phyloP scores from a whole-genome alignment of 2,329 filamentous ascomycete genomes.

The Trichoderma polysporum region DNA sequence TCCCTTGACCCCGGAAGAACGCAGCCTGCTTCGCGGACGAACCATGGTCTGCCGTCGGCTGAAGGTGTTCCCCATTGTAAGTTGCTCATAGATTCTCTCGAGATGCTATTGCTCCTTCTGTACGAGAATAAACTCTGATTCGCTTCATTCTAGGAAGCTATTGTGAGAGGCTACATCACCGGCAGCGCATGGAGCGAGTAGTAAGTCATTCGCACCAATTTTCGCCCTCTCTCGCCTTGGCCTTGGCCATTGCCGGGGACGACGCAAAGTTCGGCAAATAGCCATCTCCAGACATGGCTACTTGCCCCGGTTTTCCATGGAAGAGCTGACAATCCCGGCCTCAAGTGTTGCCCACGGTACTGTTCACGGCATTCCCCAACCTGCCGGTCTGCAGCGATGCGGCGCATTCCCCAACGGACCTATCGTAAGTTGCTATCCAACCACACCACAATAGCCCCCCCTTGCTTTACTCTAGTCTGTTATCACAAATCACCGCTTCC shows the following conservation, averaged over 20 bases:
- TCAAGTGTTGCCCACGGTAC: conserved; percentile 51
- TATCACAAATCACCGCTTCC: neutral
- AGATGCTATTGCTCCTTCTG: neutral
- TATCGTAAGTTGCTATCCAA: neutral
- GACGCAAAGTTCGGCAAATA: neutral
- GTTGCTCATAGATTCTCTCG: conserved; percentile 34
- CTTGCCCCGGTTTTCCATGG: neutral
- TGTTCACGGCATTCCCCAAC: conserved; percentile 73
- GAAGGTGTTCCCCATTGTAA: conserved; percentile 29
- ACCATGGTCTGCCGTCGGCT: conserved; percentile 58
- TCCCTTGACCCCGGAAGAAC: conserved; percentile 44
- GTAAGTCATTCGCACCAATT: neutral
- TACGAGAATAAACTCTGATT: neutral
- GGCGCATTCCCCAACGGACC: conserved; percentile 67
- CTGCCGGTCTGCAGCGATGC: conserved; percentile 67
- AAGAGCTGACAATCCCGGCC: conserved; percentile 50
- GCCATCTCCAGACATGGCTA: neutral
- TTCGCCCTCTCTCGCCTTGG: neutral
- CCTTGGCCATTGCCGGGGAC: neutral
- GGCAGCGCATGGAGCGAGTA: conserved; percentile 77
- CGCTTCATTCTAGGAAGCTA: neutral
- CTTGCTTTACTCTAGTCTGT: neutral
- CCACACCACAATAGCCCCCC: neutral
- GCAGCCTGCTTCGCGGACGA: conserved; percentile 57
- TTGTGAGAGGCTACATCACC: conserved; percentile 80